These are phyloP conservation scores for Fusarium acutatum DNA, from an alignment of 2,329 filamentous ascomycete genomes.

Conservation along the genomic window DNA sequence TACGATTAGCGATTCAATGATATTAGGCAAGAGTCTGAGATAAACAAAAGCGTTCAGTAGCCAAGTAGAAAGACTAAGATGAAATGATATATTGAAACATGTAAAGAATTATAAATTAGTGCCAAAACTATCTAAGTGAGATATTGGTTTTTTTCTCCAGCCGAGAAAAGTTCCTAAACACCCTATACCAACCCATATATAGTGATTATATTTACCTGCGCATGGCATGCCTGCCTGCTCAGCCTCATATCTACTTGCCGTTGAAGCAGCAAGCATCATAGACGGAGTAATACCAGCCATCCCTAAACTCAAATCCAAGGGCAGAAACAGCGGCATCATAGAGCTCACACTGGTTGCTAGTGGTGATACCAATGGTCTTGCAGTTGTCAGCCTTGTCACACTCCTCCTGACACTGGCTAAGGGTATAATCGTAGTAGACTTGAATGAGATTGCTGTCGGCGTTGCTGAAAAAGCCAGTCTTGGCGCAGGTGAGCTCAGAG, in stretches of 20 bases:
- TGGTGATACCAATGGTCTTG: constrained; percentile 18
- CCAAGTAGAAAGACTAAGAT: background rate
- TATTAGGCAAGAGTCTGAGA: background rate
- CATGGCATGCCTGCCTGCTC: background rate
- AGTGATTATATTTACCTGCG: background rate
- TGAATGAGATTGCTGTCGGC: background rate
- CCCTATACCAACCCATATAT: background rate
- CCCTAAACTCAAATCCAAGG: background rate
- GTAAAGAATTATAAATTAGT: background rate
- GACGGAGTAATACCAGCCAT: constrained; percentile 4
- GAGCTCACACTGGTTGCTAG: constrained; percentile 21
- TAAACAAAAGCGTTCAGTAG: background rate
- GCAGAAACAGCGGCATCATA: constrained; percentile 6
- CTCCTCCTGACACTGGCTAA: constrained; percentile 7
- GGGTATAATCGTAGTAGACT: background rate
- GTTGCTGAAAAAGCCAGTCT: background rate
- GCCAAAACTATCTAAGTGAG: background rate
- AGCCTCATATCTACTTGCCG: background rate
- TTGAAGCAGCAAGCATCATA: constrained; percentile 28
- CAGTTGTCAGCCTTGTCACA: constrained; percentile 6
- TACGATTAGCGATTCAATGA: background rate
- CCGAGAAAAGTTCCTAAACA: background rate
- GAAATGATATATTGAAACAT: constrained; percentile 17
- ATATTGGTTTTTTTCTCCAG: background rate
- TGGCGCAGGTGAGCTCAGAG: constrained; percentile 10